Conservation (phyloP, 108 stramenopile genomes). For the Cyclotella baltica region DNA sequence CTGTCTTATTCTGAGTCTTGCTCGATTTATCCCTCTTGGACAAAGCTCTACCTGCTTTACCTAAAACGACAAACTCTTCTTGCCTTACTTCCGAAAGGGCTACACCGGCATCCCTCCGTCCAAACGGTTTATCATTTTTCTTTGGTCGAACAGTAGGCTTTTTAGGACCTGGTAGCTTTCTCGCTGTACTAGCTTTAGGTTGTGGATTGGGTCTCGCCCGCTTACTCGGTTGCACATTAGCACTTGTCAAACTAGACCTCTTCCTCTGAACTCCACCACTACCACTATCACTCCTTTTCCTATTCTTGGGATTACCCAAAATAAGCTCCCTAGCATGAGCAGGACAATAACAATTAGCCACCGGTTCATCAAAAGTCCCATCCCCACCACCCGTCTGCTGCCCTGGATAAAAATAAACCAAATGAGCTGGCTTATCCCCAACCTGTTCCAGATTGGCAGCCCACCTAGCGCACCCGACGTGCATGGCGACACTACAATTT, state of each 20-base stretch:
- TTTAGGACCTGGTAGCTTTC: neutral
- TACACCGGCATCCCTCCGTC: conserved; percentile 2
- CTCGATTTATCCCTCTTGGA: neutral
- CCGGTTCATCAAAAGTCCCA: neutral
- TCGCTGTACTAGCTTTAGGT: neutral
- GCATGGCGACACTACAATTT: conserved; percentile 30
- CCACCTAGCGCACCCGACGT: conserved; percentile 44
- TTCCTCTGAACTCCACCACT: too few species aligned
- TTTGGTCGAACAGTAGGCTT: neutral
- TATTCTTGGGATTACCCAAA: conserved; percentile 24
- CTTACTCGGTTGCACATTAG: too few species aligned
- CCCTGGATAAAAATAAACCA: conserved; percentile 34
- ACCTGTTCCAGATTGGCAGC: conserved; percentile 18
- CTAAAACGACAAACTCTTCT: neutral
- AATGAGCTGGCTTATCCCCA: conserved; percentile 2
- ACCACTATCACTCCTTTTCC: too few species aligned
- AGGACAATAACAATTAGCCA: conserved; percentile 34
- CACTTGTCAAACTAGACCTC: neutral
- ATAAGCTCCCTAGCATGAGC: conserved; percentile 31
- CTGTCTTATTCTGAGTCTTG: neutral
- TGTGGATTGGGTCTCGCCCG: neutral
- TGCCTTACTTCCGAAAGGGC: neutral
- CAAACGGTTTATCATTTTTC: conserved; percentile 3
- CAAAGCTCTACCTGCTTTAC: neutral
- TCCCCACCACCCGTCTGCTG: neutral